Evolutionary conservation across 192 early-diverging fungal genomes (phyloP).

Genomic region (Entomortierella parvispora): DNA sequence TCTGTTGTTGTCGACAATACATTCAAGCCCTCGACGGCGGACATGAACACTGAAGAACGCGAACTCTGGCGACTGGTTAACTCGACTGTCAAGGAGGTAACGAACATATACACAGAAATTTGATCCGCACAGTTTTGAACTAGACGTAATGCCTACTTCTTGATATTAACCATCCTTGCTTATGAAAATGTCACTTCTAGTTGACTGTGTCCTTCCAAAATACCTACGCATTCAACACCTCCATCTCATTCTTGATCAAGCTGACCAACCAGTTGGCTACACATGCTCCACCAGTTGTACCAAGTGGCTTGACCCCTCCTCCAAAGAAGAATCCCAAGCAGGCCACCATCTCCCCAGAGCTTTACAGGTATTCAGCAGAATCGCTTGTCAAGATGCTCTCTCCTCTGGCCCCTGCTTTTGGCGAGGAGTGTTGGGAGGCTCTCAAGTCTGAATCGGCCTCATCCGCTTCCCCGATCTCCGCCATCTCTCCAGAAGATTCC

Average conservation of each 20-base stretch:
- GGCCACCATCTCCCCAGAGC: slow-evolving; percentile 47
- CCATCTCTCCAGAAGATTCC: neutral
- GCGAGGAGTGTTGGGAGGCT: slow-evolving; percentile 78
- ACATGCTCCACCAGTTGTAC: neutral
- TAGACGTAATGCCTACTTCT: neutral
- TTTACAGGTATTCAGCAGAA: slow-evolving; percentile 62
- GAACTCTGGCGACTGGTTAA: slow-evolving; percentile 64
- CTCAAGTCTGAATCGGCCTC: slow-evolving; percentile 14
- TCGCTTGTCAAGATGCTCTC: slow-evolving; percentile 75
- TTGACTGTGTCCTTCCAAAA: slow-evolving; percentile 45
- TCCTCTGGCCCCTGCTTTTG: slow-evolving; percentile 77
- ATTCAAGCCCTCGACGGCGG: slow-evolving; percentile 6
- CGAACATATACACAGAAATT: too few relatives aligned
- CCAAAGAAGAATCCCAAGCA: slow-evolving; percentile 11
- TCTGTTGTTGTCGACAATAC: neutral
- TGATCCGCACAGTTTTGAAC: neutral
- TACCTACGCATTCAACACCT: slow-evolving; percentile 80
- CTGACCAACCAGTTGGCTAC: slow-evolving; percentile 63
- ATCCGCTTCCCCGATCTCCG: neutral
- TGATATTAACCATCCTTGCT: neutral
- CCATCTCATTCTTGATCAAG: slow-evolving; percentile 87
- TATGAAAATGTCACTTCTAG: slow-evolving; percentile 11
- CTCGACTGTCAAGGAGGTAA: slow-evolving; percentile 67
- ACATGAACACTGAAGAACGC: slow-evolving; percentile 59
- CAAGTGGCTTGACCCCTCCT: neutral